These are phyloP conservation scores for Gardenia jasminoides DNA, from an alignment of 257 asterid species.

Conservation along the genomic window DNA sequence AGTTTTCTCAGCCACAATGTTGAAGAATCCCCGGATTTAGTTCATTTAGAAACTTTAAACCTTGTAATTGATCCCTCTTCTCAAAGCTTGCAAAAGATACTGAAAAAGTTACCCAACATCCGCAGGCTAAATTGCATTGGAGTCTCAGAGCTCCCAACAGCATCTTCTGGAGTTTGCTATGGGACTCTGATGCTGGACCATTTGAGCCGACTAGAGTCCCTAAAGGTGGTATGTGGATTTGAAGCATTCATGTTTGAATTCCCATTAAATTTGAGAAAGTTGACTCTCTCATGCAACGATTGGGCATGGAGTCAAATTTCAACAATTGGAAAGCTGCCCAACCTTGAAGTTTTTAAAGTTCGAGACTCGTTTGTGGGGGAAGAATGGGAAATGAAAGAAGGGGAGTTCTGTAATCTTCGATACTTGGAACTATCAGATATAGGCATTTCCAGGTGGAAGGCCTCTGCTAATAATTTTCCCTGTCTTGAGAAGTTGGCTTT, in stretches of 20 bases:
- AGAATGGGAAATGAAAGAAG: not conserved
- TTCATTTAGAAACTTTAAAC: not conserved
- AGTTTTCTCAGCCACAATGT: not conserved
- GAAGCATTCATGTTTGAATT: not conserved
- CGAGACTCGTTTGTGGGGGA: not conserved
- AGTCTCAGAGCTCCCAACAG: not conserved
- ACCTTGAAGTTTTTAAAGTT: too few species aligned
- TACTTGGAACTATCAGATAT: not conserved
- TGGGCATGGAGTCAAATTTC: too few species aligned
- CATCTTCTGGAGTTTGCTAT: too few species aligned
- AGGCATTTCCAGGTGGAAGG: not conserved
- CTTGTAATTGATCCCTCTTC: not conserved
- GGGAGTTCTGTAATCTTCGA: not conserved
- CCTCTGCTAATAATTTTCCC: not conserved
- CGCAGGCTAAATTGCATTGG: not conserved
- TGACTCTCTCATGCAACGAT: too few species aligned
- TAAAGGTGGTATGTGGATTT: not conserved
- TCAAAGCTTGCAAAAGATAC: not conserved
- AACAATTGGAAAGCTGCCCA: too few species aligned
- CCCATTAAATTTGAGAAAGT: too few species aligned
- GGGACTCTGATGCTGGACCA: not conserved
- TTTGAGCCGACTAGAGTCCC: not conserved
- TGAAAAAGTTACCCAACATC: slow-evolving; percentile 6
- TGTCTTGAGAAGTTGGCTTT: too few species aligned
- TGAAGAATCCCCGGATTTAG: not conserved